A percentile compares a stretch with the other conserved stretches of the same genome.
Conservation (phyloP, 2,329 filamentous ascomycete genomes). For the Triangularia verruculosa region DNA sequence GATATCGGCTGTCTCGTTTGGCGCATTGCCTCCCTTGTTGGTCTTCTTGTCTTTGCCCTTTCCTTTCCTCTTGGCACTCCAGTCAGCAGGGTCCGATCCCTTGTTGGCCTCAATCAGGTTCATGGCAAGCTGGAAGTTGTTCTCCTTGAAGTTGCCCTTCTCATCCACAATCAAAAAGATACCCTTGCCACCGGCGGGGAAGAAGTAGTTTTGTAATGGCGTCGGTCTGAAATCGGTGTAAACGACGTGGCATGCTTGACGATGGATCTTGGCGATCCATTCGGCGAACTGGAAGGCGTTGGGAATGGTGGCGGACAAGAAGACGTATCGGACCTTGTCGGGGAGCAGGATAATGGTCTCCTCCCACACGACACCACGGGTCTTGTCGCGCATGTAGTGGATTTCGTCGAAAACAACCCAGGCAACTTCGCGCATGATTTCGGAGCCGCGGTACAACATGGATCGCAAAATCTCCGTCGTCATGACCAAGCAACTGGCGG, state of each 20-base stretch:
- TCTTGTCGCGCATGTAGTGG: conserved; percentile 95
- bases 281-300: conserved; percentile 99
- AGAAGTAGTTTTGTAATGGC: conserved; percentile 96
- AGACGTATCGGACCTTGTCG: conserved; percentile 98
- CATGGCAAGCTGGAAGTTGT: conserved; percentile 98
- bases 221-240: conserved; percentile 98
- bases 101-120: conserved; percentile 81
- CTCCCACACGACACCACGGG: conserved; percentile 96
- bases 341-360: conserved; percentile 97
- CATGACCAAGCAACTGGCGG: conserved; percentile 97
- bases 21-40: conserved; percentile 70
- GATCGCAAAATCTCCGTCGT: conserved; percentile 98
- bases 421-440: conserved; percentile 98
- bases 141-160: conserved; percentile 91
- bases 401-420: conserved; percentile 99
- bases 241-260: conserved; percentile 96
- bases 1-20: conserved; percentile 72
- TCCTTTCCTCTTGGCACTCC: conserved; percentile 76
- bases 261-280: conserved; percentile 98
- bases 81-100: conserved; percentile 77
- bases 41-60: conserved; percentile 89
- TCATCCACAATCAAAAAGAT: conserved; percentile 95
- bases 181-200: conserved; percentile 86
- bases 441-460: conserved; percentile 96
- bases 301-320: conserved; percentile 95